Conservation (phyloP, 106 monocot species). For the Gastrodia elata region DNA sequence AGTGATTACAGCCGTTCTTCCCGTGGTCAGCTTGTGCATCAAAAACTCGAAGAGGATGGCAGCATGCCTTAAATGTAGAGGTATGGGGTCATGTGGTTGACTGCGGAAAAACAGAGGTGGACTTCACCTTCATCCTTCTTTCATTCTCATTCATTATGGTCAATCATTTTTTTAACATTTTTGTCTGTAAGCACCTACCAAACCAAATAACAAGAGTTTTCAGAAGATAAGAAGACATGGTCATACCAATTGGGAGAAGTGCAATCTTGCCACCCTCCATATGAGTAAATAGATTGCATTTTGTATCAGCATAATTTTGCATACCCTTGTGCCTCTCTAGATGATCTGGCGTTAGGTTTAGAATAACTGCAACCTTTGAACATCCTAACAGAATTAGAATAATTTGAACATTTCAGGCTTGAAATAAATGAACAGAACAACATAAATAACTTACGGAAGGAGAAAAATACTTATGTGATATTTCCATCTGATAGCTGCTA, state of each 20-base stretch:
- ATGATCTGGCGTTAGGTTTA: conserved; percentile 58
- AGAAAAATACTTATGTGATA: conserved; percentile 30
- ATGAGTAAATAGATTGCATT: conserved; percentile 41
- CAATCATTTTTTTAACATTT: too few relatives aligned
- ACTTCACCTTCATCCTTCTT: too few relatives aligned
- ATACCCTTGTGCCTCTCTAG: conserved; percentile 47
- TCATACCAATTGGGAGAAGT: conserved; percentile 36
- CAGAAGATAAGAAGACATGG: background rate
- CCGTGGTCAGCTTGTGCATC: too few relatives aligned
- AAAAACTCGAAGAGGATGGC: too few relatives aligned
- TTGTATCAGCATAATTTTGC: conserved; percentile 41
- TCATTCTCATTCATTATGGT: too few relatives aligned
- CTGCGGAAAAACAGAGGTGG: too few relatives aligned
- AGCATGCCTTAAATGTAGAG: too few relatives aligned
- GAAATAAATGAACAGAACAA: background rate
- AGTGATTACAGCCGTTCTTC: too few relatives aligned
- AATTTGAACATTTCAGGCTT: conserved; percentile 3
- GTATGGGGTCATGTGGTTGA: too few relatives aligned
- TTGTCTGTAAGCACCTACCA: too few relatives aligned
- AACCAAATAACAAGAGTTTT: background rate
- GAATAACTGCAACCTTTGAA: conserved; percentile 32
- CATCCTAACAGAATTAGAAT: conserved; percentile 1
- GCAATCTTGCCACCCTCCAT: conserved; percentile 36
- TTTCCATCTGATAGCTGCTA: conserved; percentile 50
- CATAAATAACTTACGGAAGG: conserved; percentile 28